Conservation (phyloP, 2,329 filamentous ascomycete species). For the Metarhizium sp. region DNA sequence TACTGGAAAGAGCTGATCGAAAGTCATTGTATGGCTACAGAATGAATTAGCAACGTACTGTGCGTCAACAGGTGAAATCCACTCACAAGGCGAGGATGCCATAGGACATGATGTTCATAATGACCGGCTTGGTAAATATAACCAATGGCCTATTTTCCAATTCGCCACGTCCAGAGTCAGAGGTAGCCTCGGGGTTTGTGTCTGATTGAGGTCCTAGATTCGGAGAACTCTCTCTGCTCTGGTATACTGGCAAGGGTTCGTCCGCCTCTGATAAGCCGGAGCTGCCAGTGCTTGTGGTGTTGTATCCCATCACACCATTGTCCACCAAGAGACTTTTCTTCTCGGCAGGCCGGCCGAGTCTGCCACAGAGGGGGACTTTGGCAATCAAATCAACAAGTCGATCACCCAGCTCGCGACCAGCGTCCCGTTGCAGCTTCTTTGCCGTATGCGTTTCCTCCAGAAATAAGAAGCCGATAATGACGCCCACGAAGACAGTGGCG, state of each 20-base stretch:
- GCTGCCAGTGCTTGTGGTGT: slow-evolving; percentile 25
- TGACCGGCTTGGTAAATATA: slow-evolving; percentile 69
- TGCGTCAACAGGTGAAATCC: not conserved
- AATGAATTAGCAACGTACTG: not conserved
- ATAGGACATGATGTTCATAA: slow-evolving; percentile 81
- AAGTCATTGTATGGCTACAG: slow-evolving; percentile 88
- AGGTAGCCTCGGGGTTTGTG: slow-evolving; percentile 8
- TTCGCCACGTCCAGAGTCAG: not conserved
- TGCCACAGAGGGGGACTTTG: slow-evolving; percentile 20
- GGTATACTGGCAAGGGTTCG: slow-evolving; percentile 61
- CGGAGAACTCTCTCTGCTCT: slow-evolving; percentile 48
- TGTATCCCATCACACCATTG: slow-evolving; percentile 56
- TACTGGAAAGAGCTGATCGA: slow-evolving; percentile 87
- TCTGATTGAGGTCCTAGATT: slow-evolving; percentile 26
- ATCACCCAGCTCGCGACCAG: slow-evolving; percentile 66
- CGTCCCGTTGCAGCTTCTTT: slow-evolving; percentile 67
- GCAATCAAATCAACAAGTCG: slow-evolving; percentile 48
- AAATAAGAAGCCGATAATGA: slow-evolving; percentile 73
- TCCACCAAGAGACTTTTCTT: slow-evolving; percentile 55
- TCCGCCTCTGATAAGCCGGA: slow-evolving; percentile 23
- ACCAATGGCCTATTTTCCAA: slow-evolving; percentile 33
- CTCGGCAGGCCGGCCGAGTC: slow-evolving; percentile 35
- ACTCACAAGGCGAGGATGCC: slow-evolving; percentile 92
- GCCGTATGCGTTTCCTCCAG: slow-evolving; percentile 88
- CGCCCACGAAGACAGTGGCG: slow-evolving; percentile 63